These are phyloP conservation scores for Boletus sensibilis DNA, from an alignment of 768 basidiomycete genomes.

Conservation along the genomic window DNA sequence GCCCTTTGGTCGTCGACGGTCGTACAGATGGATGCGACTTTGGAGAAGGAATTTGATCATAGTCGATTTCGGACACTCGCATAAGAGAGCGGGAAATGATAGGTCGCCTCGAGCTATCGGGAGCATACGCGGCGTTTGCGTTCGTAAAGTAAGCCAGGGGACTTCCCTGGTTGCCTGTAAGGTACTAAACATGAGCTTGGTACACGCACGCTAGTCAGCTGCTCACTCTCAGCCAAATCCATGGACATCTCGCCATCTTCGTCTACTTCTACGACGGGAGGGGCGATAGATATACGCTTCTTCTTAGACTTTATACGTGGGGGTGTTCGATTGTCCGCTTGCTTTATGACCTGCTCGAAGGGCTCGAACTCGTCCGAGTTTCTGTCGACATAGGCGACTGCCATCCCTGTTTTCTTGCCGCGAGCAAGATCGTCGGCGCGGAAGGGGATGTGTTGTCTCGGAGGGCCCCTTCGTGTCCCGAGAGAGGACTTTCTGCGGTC, in stretches of 20 bases:
- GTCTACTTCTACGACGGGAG: slow-evolving; percentile 40
- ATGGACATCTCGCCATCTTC: slow-evolving; percentile 75
- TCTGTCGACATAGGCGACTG: slow-evolving; percentile 64
- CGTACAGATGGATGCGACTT: slow-evolving; percentile 35
- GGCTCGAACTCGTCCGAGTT: slow-evolving; percentile 82
- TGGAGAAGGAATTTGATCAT: slow-evolving; percentile 64
- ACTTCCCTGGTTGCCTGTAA: slow-evolving; percentile 30
- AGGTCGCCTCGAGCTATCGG: slow-evolving; percentile 35
- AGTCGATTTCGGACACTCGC: slow-evolving; percentile 56
- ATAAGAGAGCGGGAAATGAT: slow-evolving; percentile 46
- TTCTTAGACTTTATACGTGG: slow-evolving; percentile 52
- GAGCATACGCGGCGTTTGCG: slow-evolving; percentile 38
- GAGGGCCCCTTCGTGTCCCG: slow-evolving; percentile 53
- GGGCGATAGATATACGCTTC: slow-evolving; percentile 43
- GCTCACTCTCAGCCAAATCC: slow-evolving; percentile 73
- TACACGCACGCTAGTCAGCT: neutral
- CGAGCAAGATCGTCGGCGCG: slow-evolving; percentile 74
- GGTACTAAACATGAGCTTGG: slow-evolving; percentile 3
- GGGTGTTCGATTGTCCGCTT: slow-evolving; percentile 66
- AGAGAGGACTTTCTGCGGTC: slow-evolving; percentile 38
- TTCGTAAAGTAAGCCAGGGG: slow-evolving; percentile 39
- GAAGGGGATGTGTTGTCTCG: slow-evolving; percentile 72
- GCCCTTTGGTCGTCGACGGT: slow-evolving; percentile 34
- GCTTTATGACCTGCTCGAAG: slow-evolving; percentile 70
- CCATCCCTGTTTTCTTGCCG: slow-evolving; percentile 78